These are phyloP conservation scores for Aspergillus nidulans DNA, from an alignment of 495 filamentous ascomycete species.

Conservation along the genomic window DNA sequence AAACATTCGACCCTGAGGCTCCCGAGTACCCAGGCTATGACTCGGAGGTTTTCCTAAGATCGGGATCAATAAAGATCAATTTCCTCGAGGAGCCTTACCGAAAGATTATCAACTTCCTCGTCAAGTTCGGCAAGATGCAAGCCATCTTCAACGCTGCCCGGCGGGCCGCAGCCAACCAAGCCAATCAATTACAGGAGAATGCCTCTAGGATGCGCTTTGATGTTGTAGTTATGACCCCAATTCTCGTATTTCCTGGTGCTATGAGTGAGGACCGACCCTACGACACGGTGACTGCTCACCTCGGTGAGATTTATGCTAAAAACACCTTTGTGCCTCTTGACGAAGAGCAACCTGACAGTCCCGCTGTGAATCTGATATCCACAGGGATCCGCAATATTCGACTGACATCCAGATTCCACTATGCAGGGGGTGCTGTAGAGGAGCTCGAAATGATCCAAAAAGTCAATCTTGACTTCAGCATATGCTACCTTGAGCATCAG, in stretches of 20 bases:
- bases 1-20: constrained; percentile 80
- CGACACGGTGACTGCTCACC: constrained; percentile 84
- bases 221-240: constrained; percentile 86
- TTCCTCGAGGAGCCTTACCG: constrained; percentile 96
- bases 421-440: constrained; percentile 64
- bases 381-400: constrained; percentile 90
- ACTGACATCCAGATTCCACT: constrained; percentile 86
- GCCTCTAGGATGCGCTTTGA: constrained; percentile 90
- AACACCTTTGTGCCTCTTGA: constrained; percentile 84
- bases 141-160: constrained; percentile 96
- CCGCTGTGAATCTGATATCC: constrained; percentile 81
- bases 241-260: constrained; percentile 83
- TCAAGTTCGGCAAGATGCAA: constrained; percentile 99
- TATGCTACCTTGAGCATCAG: constrained; percentile 85
- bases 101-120: constrained; percentile 94
- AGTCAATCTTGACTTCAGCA: constrained; percentile 85
- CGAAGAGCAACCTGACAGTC: constrained; percentile 61
- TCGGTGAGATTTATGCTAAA: constrained; percentile 95
- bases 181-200: constrained; percentile 85
- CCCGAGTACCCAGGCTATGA: constrained; percentile 90
- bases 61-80: constrained; percentile 92
- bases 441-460: constrained; percentile 95
- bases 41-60: constrained; percentile 79
- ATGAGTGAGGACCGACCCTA: constrained; percentile 59
- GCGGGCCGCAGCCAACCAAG: constrained; percentile 91